Evolutionary conservation across 164 flowering plant genomes (phyloP), one percentile per base, ranked within the genome.

Genomic region (Magnolia sinica): DNA sequence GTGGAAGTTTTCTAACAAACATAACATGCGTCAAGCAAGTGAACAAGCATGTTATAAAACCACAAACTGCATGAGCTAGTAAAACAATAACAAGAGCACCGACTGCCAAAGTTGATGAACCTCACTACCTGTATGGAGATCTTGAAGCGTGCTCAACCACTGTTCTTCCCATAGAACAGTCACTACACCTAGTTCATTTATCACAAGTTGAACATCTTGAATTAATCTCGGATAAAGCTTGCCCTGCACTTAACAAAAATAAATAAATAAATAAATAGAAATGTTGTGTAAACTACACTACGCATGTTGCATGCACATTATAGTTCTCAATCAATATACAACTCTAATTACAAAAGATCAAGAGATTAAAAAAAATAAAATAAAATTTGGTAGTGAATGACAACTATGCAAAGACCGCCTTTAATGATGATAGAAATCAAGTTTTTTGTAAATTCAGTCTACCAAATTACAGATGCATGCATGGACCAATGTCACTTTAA

Each of bases 141-240:
- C 99, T 83, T 96, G 99, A 80, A 96, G 96, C 50, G 99, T 96
- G 85, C 97, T 87, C 68, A 96, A 96, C 99, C 99, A 93, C 49
- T 91, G 84, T 78, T 96, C 99, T 83, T 93, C 99, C 99, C 99
- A 95, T 58, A 96, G 96, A 85, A 96, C 97, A 78, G 99, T 96
- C 49, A 92, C 91, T 79, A 88, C 89, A 78, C 86, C 95, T 50
- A 96, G 87, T 83, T 93, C 98, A 82, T 85, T 89, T 80, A 93
- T 93, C 91, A 96, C 81, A 67, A 96, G 93, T 83, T 93, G 92
- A 78, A 91, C 98, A 88, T 92, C 99, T 77, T 90, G 91, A 82
- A 93, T 83, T 81, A 96, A 82, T 80, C 87, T 91, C 50, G 98
- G 98, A 79, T 93, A 91, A 78, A 86, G 95, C 74, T 84, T 88